Percentiles rank a stretch among this genome's conserved stretches.
phyloP scores from a whole-genome alignment of 2,329 filamentous ascomycete genomes.

The Microdochium bolleyi region DNA sequence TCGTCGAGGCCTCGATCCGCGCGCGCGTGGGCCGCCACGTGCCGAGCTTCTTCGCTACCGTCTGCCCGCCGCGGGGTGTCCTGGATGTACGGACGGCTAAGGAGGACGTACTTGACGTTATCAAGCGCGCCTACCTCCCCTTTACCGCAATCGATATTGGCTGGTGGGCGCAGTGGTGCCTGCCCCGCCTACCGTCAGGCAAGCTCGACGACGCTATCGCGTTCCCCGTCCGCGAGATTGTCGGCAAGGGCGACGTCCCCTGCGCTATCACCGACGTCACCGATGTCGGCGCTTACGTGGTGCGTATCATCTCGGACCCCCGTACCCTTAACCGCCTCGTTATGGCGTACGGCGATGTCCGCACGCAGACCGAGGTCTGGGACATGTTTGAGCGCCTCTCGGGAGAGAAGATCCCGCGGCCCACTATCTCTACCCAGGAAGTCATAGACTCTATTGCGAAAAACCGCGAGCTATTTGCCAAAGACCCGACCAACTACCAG shows the following conservation, averaged over 20 bases:
- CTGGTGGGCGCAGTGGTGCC: conserved; percentile 9
- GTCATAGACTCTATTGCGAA: conserved; percentile 1
- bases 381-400: conserved; percentile 32
- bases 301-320: conserved; percentile 36
- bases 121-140: conserved; percentile 9
- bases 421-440: conserved; percentile 4
- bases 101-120: conserved; percentile 9
- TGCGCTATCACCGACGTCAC: conserved; percentile 33
- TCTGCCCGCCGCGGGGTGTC: background rate
- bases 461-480: background rate
- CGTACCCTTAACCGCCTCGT: conserved; percentile 42
- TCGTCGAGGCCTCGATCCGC: background rate
- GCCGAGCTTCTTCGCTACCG: background rate
- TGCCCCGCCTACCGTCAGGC: conserved; percentile 7
- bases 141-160: conserved; percentile 14
- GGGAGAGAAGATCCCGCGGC: conserved; percentile 27
- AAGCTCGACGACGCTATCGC: conserved; percentile 3
- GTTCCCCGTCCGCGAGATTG: conserved; percentile 13
- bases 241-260: conserved; percentile 32
- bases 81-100: conserved; percentile 2
- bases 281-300: conserved; percentile 41
- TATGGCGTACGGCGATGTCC: conserved; percentile 33
- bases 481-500: conserved; percentile 2
- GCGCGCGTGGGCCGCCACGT: background rate
- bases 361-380: conserved; percentile 34